Conservation (phyloP, 495 filamentous ascomycete species). For the Penicillium alfredii region DNA sequence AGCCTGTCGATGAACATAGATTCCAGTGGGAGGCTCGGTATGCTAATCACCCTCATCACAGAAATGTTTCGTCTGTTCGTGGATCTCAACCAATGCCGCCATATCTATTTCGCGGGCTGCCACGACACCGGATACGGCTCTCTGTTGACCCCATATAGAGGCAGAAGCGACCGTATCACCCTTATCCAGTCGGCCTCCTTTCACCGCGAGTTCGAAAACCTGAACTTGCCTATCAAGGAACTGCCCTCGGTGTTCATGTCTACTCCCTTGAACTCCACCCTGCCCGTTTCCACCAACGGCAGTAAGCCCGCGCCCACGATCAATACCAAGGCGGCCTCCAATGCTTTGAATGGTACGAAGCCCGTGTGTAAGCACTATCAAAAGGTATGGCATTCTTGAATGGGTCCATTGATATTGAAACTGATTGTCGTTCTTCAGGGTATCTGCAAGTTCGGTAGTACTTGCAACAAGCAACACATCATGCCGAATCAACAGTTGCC, state of each 20-base stretch:
- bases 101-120: constrained; percentile 60
- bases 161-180: constrained; percentile 44
- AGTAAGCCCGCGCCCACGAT: constrained; percentile 6
- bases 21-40: too few relatives aligned
- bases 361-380: constrained; percentile 35
- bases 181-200: constrained; percentile 43
- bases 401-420: too few relatives aligned
- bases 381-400: constrained; percentile 26
- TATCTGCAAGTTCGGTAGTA: constrained; percentile 34
- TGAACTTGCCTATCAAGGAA: constrained; percentile 38
- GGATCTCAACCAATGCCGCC: constrained; percentile 57
- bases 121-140: constrained; percentile 56
- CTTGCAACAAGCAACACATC: constrained; percentile 35
- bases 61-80: constrained; percentile 53
- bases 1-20: too few relatives aligned
- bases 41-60: constrained; percentile 15
- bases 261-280: too few relatives aligned
- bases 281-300: constrained; percentile 12
- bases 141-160: constrained; percentile 47
- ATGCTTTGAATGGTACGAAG: constrained; percentile 11
- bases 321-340: constrained; percentile 1
- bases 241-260: constrained; percentile 42
- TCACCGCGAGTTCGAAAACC: constrained; percentile 29
- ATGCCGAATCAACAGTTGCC: constrained; percentile 26
- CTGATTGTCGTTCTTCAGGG: constrained; percentile 27